phyloP scores from a whole-genome alignment of 2,329 filamentous ascomycete species.

The Westerdykella aurantiaca region DNA sequence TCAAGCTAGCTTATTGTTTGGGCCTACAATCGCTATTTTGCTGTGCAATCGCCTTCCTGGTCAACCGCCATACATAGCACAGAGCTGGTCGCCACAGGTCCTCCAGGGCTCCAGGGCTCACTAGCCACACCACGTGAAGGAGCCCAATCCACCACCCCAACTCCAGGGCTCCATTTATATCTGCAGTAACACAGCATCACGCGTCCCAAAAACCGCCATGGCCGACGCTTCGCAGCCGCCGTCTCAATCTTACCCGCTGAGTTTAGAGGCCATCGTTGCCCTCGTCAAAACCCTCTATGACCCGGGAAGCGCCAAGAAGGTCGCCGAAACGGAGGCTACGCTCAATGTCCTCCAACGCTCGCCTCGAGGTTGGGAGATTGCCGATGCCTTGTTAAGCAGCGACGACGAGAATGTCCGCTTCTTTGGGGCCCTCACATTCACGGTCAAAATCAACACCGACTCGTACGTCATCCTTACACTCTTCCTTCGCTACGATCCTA shows the following conservation, averaged over 20 bases:
- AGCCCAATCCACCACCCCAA: too few relatives aligned
- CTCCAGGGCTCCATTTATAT: neutral
- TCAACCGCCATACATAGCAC: too few relatives aligned
- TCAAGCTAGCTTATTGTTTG: too few relatives aligned
- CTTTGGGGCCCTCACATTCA: conserved; percentile 87
- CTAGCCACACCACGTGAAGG: neutral
- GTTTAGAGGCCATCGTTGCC: conserved; percentile 34
- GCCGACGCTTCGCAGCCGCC: conserved; percentile 11
- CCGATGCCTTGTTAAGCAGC: conserved; percentile 65
- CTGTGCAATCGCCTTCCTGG: too few relatives aligned
- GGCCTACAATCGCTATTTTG: too few relatives aligned
- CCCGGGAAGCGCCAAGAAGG: conserved; percentile 42
- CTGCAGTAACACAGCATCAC: neutral
- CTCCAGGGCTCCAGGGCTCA: neutral
- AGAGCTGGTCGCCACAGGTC: too few relatives aligned
- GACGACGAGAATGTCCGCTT: conserved; percentile 74
- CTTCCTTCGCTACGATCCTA: conserved; percentile 1
- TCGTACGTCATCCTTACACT: conserved; percentile 51
- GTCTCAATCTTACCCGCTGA: conserved; percentile 20
- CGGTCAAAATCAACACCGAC: conserved; percentile 90
- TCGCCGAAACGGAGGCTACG: conserved; percentile 59
- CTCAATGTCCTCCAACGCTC: conserved; percentile 75
- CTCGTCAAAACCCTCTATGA: conserved; percentile 50
- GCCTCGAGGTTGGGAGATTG: conserved; percentile 77
- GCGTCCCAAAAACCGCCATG: conserved; percentile 13